A percentile compares a stretch with the other conserved stretches of the same genome.
phyloP scores from a whole-genome alignment of 768 basidiomycete species.

The Hygrophoropsis aurantiaca region DNA sequence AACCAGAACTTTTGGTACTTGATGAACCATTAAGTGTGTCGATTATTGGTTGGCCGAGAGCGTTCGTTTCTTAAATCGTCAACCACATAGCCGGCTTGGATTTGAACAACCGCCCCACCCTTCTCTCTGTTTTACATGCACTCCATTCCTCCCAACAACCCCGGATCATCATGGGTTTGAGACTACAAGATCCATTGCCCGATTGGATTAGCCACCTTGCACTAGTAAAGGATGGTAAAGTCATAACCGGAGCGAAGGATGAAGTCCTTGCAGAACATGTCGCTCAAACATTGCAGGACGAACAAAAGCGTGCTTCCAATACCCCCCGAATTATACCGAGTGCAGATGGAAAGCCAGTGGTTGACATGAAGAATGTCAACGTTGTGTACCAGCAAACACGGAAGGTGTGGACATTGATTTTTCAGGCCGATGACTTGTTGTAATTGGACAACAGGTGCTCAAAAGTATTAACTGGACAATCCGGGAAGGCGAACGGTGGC shows the following conservation, averaged over 20 bases:
- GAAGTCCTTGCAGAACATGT: constrained; percentile 37
- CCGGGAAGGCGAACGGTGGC: constrained; percentile 81
- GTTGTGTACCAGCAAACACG: constrained; percentile 66
- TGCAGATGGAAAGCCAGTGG: constrained; percentile 38
- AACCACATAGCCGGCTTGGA: constrained; percentile 74
- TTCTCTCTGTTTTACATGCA: constrained; percentile 54
- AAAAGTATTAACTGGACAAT: constrained; percentile 81
- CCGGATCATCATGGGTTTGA: constrained; percentile 62
- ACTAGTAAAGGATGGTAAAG: constrained; percentile 45
- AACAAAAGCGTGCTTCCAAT: neutral
- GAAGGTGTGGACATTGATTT: constrained; percentile 39
- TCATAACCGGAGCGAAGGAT: constrained; percentile 51
- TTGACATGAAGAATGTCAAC: constrained; percentile 63
- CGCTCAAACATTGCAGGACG: constrained; percentile 1
- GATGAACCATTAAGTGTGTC: constrained; percentile 87
- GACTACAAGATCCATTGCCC: constrained; percentile 71
- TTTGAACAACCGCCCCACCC: constrained; percentile 49
- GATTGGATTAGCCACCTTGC: constrained; percentile 73
- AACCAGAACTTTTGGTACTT: constrained; percentile 76
- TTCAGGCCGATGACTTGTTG: neutral
- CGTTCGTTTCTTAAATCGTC: neutral
- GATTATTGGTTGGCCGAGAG: neutral
- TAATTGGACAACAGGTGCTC: constrained; percentile 53
- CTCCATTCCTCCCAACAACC: constrained; percentile 52
- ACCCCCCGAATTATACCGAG: neutral